Conservation (phyloP, 2,329 filamentous ascomycete genomes). For the Alternaria brassicae region DNA sequence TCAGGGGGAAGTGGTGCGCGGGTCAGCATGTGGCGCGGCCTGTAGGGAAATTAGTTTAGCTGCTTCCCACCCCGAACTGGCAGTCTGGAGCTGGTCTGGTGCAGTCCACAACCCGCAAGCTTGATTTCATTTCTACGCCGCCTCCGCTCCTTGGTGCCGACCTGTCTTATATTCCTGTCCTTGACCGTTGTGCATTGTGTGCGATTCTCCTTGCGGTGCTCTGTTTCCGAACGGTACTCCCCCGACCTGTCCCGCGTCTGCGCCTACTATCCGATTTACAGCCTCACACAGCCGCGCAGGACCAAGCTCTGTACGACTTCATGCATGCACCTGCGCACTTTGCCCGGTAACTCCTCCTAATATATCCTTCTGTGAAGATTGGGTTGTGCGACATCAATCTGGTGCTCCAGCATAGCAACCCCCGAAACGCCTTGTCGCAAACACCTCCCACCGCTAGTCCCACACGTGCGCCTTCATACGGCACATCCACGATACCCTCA, state of each 20-base stretch:
- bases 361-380: conserved; percentile 1
- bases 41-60: conserved; percentile 12
- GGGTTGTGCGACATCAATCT: conserved; percentile 6
- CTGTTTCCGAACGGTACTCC: background rate
- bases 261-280: conserved; percentile 7
- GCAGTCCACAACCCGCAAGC: conserved; percentile 9
- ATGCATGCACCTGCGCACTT: conserved; percentile 6
- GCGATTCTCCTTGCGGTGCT: background rate
- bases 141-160: conserved; percentile 10
- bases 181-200: conserved; percentile 11
- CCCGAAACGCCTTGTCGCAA: background rate
- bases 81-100: conserved; percentile 6
- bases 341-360: background rate
- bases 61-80: conserved; percentile 10
- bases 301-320: background rate
- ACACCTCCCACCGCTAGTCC: background rate
- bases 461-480: background rate
- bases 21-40: conserved; percentile 13
- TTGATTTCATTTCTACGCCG: conserved; percentile 17
- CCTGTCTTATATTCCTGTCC: conserved; percentile 18
- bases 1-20: conserved; percentile 17
- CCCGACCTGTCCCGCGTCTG: background rate
- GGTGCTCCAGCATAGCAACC: background rate
- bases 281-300: conserved; percentile 1
- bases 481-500: background rate